Percentiles rank a stretch among this genome's conserved stretches.
Conservation (phyloP, 495 filamentous ascomycete genomes). For the Hypoxylon fragiforme region DNA sequence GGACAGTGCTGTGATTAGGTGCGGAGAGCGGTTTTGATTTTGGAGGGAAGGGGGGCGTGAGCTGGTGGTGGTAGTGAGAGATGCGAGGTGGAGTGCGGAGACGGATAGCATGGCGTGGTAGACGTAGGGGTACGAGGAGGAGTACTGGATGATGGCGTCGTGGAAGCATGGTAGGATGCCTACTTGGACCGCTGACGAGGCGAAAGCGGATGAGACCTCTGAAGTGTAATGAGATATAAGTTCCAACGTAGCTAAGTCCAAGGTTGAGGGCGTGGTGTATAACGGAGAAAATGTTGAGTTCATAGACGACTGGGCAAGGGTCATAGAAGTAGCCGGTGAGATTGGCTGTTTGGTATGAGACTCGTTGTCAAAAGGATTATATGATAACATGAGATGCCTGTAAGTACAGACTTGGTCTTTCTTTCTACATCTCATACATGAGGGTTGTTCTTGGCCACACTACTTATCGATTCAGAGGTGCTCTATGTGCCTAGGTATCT, state of each 20-base stretch:
- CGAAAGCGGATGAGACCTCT: slow-evolving; percentile 7
- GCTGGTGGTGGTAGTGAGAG: background rate
- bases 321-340: background rate
- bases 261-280: background rate
- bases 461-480: background rate
- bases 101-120: slow-evolving; percentile 8
- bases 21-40: slow-evolving; percentile 1
- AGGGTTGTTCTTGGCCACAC: slow-evolving; percentile 11
- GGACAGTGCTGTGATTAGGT: slow-evolving; percentile 4
- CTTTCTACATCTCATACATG: slow-evolving; percentile 1
- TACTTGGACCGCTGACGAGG: slow-evolving; percentile 2
- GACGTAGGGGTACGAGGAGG: slow-evolving; percentile 9
- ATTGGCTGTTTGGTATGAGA: background rate
- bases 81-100: slow-evolving; percentile 10
- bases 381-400: slow-evolving; percentile 8
- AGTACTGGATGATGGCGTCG: slow-evolving; percentile 7
- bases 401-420: slow-evolving; percentile 9
- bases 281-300: too few species aligned
- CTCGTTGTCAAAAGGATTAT: slow-evolving; percentile 2
- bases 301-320: too few species aligned
- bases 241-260: slow-evolving; percentile 1
- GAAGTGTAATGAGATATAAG: slow-evolving; percentile 6
- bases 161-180: slow-evolving; percentile 5
- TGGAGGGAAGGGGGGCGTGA: too few species aligned
- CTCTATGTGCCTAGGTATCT: background rate